Conservation (phyloP, 805 yeast species). For the Zygosaccharomyces kombuchaensis region DNA sequence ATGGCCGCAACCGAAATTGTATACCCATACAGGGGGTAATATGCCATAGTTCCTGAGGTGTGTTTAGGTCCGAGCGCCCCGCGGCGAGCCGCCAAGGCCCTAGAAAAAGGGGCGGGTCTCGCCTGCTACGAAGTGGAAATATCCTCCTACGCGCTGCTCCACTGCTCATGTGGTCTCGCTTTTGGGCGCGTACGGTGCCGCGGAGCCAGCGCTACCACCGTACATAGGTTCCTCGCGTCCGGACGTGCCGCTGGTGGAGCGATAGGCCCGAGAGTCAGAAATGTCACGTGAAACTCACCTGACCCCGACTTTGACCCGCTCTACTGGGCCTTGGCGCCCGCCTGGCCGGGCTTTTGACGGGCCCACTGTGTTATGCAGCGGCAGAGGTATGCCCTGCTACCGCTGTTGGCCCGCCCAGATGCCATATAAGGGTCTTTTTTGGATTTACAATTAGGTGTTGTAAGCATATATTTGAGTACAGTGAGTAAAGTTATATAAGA, state of each 20-base stretch:
- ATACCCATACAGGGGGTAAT: slow-evolving; percentile 5
- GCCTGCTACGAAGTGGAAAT: not conserved
- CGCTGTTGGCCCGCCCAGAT: too few species aligned
- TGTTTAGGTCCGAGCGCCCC: not conserved
- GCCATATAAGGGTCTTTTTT: too few species aligned
- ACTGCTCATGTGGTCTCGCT: not conserved
- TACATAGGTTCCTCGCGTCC: not conserved
- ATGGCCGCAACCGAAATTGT: slow-evolving; percentile 49
- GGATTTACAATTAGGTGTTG: too few species aligned
- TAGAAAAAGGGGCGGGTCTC: too few species aligned
- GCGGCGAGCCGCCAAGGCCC: not conserved
- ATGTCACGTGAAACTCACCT: not conserved
- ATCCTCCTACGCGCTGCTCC: not conserved
- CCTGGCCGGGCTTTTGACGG: too few species aligned
- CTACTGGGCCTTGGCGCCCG: too few species aligned
- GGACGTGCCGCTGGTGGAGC: not conserved
- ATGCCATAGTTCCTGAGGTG: not conserved
- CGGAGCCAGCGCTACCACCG: not conserved
- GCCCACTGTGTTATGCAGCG: too few species aligned
- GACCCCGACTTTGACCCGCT: too few species aligned
- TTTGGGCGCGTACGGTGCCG: not conserved
- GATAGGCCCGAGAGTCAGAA: not conserved
- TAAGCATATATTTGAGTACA: too few species aligned
- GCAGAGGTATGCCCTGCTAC: too few species aligned
- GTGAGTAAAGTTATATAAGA: too few species aligned